phyloP scores from a whole-genome alignment of 1,284 basidiomycete genomes.

The Ustilago cynodontis region DNA sequence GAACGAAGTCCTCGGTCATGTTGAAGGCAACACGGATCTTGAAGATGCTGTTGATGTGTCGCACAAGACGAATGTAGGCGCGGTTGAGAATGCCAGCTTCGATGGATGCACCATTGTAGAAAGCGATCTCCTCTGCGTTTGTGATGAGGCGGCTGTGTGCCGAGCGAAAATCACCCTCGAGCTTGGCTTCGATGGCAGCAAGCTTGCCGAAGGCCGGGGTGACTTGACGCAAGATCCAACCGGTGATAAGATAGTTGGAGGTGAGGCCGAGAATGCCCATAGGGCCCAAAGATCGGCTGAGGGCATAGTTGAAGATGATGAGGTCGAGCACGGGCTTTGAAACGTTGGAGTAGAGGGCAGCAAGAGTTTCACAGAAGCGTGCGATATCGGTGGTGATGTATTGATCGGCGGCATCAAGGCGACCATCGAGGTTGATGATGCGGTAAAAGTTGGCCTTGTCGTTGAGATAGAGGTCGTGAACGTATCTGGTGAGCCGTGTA shows the following conservation, averaged over 20 bases:
- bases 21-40: constrained; percentile 75
- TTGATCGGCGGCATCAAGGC: constrained; percentile 69
- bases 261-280: constrained; percentile 81
- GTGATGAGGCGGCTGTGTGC: constrained; percentile 89
- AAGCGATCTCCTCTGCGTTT: constrained; percentile 94
- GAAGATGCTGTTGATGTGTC: constrained; percentile 91
- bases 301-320: constrained; percentile 91
- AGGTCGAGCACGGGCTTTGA: constrained; percentile 89
- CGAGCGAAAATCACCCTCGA: constrained; percentile 87
- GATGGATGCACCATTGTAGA: constrained; percentile 88
- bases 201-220: constrained; percentile 94
- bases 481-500: constrained; percentile 88
- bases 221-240: constrained; percentile 81
- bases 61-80: constrained; percentile 84
- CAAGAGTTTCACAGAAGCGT: constrained; percentile 87
- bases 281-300: constrained; percentile 85
- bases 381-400: constrained; percentile 94
- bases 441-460: constrained; percentile 74
- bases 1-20: constrained; percentile 69
- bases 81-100: constrained; percentile 86
- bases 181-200: constrained; percentile 86
- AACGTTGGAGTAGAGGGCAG: constrained; percentile 80
- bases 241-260: constrained; percentile 86
- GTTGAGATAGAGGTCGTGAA: constrained; percentile 84
- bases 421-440: constrained; percentile 66